Base-by-base conservation (phyloP, 805 yeast genomes). In the Cyberlindnera americana region DNA sequence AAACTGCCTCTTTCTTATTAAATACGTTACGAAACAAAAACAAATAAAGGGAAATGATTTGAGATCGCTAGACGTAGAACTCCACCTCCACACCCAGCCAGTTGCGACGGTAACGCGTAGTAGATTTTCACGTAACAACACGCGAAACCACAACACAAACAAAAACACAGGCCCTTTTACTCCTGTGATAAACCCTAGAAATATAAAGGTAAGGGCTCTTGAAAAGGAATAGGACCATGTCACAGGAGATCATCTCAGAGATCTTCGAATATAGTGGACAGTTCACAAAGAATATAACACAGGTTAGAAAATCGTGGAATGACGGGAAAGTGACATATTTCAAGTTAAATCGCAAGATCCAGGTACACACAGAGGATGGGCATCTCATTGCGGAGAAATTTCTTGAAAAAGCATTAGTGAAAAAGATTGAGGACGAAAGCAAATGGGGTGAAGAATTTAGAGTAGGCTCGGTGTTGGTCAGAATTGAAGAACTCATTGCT, bases 291-390 rank as follows among this genome's bases (percentile, higher is more conserved):
- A 46, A 54, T 24, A 18, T 52, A 16, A 26, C 35, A 0, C 56
- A 56, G 37, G 49, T 48, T 44, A 27, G 44, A 14, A 53, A 53
- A 43, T 29, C 38, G 14, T 56, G 59, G 58, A 30, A 37, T 14
- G 60, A 56, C 21, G 60, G 60, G 8, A 41, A 26, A 31, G 39
- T 52, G 10, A 44, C 41, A 19, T 48, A 36, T 43, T 54, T 35
- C 42, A 48, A 38, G 29, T 35, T 48, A 43, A 56, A 56, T 37
- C 40, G 44, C 26, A 53, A 53, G 44, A 37, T 46, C 4, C 50
- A 47, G 29, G 40, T 56, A 3, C 43, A 40, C 21, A 46, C 39
- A 3, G 46, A 44, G 11, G 48, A 38, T 16, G 45, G 46, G 9
- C 27, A 48, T 10, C 26, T 52, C 11, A 41, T 54, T 1, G 36